phyloP scores from a whole-genome alignment of 2,329 filamentous ascomycete genomes.

The Myriosclerotinia scirpicola region DNA sequence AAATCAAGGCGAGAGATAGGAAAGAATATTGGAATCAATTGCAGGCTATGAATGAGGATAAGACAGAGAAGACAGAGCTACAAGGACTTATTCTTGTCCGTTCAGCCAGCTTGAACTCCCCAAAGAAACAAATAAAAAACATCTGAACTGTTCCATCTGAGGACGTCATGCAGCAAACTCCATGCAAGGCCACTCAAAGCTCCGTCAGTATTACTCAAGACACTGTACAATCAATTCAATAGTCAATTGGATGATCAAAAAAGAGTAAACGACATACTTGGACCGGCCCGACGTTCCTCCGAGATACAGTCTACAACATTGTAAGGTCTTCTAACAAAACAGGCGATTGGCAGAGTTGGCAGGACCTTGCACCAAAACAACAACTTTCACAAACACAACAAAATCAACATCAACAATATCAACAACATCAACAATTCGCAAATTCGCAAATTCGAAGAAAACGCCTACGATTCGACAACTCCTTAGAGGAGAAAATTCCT shows the following conservation, averaged over 20 bases:
- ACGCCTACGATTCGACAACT: too few species aligned
- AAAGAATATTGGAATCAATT: too few species aligned
- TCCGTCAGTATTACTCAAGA: background rate
- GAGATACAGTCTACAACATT: background rate
- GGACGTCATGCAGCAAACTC: background rate
- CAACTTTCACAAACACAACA: background rate
- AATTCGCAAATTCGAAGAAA: background rate
- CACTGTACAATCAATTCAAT: background rate
- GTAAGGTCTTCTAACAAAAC: background rate
- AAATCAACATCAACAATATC: background rate
- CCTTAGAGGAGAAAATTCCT: too few species aligned
- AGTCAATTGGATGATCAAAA: background rate
- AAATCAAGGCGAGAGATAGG: too few species aligned
- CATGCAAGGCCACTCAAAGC: background rate
- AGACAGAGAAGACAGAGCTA: too few species aligned
- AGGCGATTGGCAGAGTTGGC: background rate
- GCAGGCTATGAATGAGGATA: too few species aligned
- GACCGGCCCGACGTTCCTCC: background rate
- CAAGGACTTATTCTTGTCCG: background rate
- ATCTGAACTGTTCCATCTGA: background rate
- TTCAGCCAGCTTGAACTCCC: background rate
- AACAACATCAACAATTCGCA: background rate
- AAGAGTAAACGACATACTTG: background rate
- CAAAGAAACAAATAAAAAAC: background rate
- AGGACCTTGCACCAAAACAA: background rate